Base-by-base conservation (phyloP, 495 filamentous ascomycete genomes). In the Penicillium waksmanii region DNA sequence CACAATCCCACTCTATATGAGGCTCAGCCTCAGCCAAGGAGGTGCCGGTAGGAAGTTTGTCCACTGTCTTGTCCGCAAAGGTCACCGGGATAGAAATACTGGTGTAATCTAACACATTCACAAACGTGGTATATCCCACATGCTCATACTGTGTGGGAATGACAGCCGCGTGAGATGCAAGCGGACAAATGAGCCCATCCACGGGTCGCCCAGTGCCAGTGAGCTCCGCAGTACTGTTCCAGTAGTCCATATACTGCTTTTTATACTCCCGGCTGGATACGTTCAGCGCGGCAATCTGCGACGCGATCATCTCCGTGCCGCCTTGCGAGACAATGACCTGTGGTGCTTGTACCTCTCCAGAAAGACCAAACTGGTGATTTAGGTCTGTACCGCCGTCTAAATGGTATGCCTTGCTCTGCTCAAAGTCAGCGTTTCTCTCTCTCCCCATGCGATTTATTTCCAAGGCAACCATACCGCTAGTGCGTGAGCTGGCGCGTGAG, bases 191-290 rank as follows among this genome's bases (percentile, higher is more conserved):
- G 3, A 87, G 35, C 21, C 75, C 84, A 57, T 87, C 84, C 12
- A 83, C 80, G 0, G 85, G 84, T 36, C 84, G 72, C 12, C 84
- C 85, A 2, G 83, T 88, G 10, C 77, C 76, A 1, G 84, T 88
- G 15, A 74, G 35, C 19, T 75, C 62, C 1, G 69, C 72, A 0
- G 86, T 90, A 44, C 71, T 81, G 61, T 88, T 86, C 87, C 87
- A 90, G 70, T 88, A 89, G 34, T 87, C 85, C 79, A 86, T 79
- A 60, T 89, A 89, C 46, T 80, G 76, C 63, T 86, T 87, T 67
- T 85, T 83, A 53, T 81, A 80, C 46, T 83, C 73, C 10, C 86
- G 78, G 59, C 85, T 83, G n/a, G 70, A 64, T 11, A 89, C 71
- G 55, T 89, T 89, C 17, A 78, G 59, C 19, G 68, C 77, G 10